Evolutionary conservation across 495 filamentous ascomycete species (phyloP).

Genomic region (Lindgomyces ingoldianus): DNA sequence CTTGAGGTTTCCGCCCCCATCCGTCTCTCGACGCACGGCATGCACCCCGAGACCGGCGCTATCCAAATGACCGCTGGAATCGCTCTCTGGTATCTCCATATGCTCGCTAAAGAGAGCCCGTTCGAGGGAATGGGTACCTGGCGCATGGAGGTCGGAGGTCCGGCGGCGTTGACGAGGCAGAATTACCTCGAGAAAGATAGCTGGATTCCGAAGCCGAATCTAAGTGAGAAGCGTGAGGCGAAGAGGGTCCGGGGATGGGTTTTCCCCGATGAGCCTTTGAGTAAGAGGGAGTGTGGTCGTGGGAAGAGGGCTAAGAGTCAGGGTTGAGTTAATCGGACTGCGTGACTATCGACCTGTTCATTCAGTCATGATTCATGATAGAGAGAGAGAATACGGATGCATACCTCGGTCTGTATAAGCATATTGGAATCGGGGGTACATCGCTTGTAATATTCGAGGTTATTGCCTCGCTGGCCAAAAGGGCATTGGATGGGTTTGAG

Average conservation of each 20-base stretch:
- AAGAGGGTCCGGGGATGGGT: conserved; percentile 84
- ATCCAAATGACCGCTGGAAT: conserved; percentile 67
- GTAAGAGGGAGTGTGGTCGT: conserved; percentile 52
- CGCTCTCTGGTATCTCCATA: conserved; percentile 76
- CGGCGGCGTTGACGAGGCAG: conserved; percentile 72
- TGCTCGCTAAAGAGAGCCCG: conserved; percentile 77
- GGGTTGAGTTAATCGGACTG: background rate
- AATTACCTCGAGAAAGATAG: conserved; percentile 68
- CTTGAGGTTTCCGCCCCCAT: conserved; percentile 73
- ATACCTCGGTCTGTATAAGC: background rate
- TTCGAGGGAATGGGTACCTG: conserved; percentile 67
- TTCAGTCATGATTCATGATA: background rate
- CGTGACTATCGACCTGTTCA: background rate
- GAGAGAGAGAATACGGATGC: background rate
- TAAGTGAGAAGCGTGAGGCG: conserved; percentile 79
- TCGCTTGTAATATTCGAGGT: conserved; percentile 20
- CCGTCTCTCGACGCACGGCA: conserved; percentile 49
- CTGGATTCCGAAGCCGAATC: conserved; percentile 85
- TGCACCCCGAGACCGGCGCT: conserved; percentile 42
- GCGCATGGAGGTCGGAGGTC: conserved; percentile 77
- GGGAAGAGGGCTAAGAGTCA: conserved; percentile 36
- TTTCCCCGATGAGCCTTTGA: conserved; percentile 71
- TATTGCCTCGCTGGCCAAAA: conserved; percentile 25
- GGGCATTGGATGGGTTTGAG: background rate
- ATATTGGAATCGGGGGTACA: background rate